These are phyloP conservation scores for Kitagawia praeruptora DNA, from an alignment of 129 eudicot species.

Conservation along the genomic window DNA sequence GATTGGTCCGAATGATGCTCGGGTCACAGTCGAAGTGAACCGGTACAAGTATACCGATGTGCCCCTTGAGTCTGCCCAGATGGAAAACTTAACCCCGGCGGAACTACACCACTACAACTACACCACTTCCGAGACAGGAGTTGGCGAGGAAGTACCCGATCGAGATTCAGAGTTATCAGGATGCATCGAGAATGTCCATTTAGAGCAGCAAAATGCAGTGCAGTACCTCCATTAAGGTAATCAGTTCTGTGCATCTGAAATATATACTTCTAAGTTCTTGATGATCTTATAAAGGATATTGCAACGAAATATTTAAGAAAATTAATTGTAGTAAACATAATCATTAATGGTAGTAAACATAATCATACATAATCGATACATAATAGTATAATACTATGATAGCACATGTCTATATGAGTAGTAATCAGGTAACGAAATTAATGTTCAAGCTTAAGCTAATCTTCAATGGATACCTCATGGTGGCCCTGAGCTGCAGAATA, in stretches of 20 bases:
- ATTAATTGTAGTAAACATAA: too few species aligned
- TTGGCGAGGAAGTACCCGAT: too few species aligned
- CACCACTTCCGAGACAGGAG: too few species aligned
- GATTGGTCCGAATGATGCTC: too few species aligned
- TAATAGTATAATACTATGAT: background rate
- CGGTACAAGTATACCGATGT: too few species aligned
- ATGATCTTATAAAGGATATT: slow-evolving; percentile 3
- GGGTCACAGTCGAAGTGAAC: too few species aligned
- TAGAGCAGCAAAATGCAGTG: slow-evolving; percentile 90
- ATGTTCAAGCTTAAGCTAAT: background rate
- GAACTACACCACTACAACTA: too few species aligned
- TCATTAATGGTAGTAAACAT: slow-evolving; percentile 9
- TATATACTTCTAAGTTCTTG: slow-evolving; percentile 10
- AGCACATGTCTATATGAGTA: background rate
- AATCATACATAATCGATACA: slow-evolving; percentile 47
- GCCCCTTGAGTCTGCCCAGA: too few species aligned
- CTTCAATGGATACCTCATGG: slow-evolving; percentile 77
- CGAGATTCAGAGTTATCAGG: too few species aligned
- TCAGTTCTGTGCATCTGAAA: slow-evolving; percentile 80
- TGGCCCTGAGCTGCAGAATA: slow-evolving; percentile 98
- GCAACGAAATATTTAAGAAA: slow-evolving; percentile 2
- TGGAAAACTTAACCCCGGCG: too few species aligned
- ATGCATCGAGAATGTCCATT: slow-evolving; percentile 92
- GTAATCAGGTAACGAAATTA: background rate
- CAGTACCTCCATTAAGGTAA: slow-evolving; percentile 84